Evolutionary conservation across 345 rosid genomes (phyloP), one percentile per base, ranked within the genome.

Genomic region (Crucihimalaya himalaica): DNA sequence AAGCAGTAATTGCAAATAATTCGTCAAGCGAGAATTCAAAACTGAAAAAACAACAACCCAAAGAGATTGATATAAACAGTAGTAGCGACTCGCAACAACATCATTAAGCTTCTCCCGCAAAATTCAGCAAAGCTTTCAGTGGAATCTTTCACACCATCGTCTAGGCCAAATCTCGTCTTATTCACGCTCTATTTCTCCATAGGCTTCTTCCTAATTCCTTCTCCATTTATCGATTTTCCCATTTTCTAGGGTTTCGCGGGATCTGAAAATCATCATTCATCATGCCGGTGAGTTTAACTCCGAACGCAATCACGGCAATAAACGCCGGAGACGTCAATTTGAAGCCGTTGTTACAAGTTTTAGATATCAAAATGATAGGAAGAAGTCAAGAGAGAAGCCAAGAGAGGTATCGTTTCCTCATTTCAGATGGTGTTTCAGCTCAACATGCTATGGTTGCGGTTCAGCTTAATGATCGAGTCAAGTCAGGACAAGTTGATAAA

Each of bases 371-470:
- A 79, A 77, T 72, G 78, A 83, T 86, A 20, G 89, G 86, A 15
- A 80, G 71, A 70, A 78, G 75, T 40, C 97, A 82, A 81, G 93
- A 87, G 87, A 65, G 40, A 47, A 55, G 8, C 29, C 71, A 73
- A 16, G 77, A 73, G 27, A 80, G 97, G 77, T 89, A 83, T 78
- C 88, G 93, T 47, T 71, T 93, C 47, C 79, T 87, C 27, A 78
- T 89, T 27, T 93, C 96, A 11, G 93, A 93, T 66, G 86, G 91
- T 50, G 77, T 76, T 51, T 71, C 74, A 19, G 74, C 89, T 77
- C 93, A 93, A 81, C 86, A 87, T 54, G 93, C 93, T 61, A 89
- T 90, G 92, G 84, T 90, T 10, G 92, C 93, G 0, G 85, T 86
- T 78, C 93, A 87, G 86, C 92, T 93, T 48, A 93, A 86, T 67